Base-by-base conservation (phyloP, 176 grass and related monocot species). In the Thalia dealbata region DNA sequence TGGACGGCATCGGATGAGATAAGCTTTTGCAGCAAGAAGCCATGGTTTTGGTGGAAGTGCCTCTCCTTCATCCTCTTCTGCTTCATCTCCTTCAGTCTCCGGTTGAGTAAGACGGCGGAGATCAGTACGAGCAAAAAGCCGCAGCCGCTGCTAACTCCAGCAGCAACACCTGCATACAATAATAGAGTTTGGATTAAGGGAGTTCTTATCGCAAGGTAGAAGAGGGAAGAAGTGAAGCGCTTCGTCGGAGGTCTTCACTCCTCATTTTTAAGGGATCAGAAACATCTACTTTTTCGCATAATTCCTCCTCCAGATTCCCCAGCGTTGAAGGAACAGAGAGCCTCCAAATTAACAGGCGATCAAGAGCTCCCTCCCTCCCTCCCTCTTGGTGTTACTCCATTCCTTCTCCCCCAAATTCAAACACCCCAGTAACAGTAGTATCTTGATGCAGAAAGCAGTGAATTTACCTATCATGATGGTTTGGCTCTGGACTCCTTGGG, bases 41-140 rank as follows among this genome's bases (percentile, higher is more conserved):
- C 80, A 52, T 46, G 65, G 54, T 82, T 82, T 52, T 76, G 59
- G 54, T 13, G 46, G 73, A 82, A 82, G 55, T 61, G 32, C 50
- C 59, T 50, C 24, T 76, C 43, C 62, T 58, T 76, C 38, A 42
- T 15, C 46, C 75, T 18, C 23, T 61, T 76, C 14, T 64, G 65
- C 5, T 64, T 78, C 54, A 1, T 28, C 10, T 12, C 35, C 60
- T 64, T 82, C 61, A 86, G 52, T 43, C 62, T 82, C 10, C 11
- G 10, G 50, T 55, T 78, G 16, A 82, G 41, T 50, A 86, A 21
- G 28, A 82, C 76, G 11, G 23, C 50, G 22, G 16, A 8, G 16
- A 22, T 22, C 2, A 23, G 8, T 26, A 80, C 41, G 42, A 78
- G 46, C 19, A 86, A 15, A 61, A 82, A 10, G 29, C 48, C 16